Conservation (phyloP, 352 stramenopile species). For the Phytophthora fragariaefolia region DNA sequence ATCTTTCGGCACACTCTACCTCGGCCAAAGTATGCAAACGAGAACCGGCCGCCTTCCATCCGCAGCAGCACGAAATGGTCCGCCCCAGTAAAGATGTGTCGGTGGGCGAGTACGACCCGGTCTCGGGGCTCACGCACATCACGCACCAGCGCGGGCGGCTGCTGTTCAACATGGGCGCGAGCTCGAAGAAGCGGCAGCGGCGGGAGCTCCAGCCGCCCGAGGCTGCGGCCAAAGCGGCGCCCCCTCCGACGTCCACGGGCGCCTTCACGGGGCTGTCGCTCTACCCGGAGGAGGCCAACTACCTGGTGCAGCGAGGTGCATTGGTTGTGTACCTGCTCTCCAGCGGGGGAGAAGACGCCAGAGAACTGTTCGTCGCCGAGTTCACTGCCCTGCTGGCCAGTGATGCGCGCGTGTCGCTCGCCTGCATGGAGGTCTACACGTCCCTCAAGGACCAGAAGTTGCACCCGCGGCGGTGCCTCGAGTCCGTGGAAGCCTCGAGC, state of each 20-base stretch:
- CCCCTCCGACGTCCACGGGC: constrained; percentile 37
- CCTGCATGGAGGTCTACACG: constrained; percentile 60
- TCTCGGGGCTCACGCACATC: constrained; percentile 67
- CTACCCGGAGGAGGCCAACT: constrained; percentile 75
- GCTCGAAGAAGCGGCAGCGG: constrained; percentile 44
- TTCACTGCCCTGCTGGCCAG: constrained; percentile 42
- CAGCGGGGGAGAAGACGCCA: constrained; percentile 2
- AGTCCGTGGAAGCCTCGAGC: constrained; percentile 4
- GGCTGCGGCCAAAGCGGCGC: constrained; percentile 7
- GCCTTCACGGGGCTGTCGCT: constrained; percentile 65
- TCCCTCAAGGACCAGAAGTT: constrained; percentile 77
- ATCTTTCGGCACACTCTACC: constrained; percentile 8
- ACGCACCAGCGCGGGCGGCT: constrained; percentile 74
- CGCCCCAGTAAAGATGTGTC: constrained; percentile 54
- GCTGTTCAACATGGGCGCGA: constrained; percentile 79
- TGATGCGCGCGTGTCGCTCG: constrained; percentile 38
- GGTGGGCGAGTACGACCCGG: constrained; percentile 62
- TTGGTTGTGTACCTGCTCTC: constrained; percentile 51
- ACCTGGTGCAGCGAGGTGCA: constrained; percentile 61
- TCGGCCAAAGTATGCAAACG: constrained; percentile 1
- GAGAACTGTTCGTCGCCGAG: constrained; percentile 28
- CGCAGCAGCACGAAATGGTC: constrained; percentile 12
- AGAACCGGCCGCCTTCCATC: not conserved
- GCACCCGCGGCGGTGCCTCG: constrained; percentile 56
- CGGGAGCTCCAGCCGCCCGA: not conserved